Evolutionary conservation across 306 rosid genomes (phyloP).

Genomic region (Lathyrus sativus): DNA sequence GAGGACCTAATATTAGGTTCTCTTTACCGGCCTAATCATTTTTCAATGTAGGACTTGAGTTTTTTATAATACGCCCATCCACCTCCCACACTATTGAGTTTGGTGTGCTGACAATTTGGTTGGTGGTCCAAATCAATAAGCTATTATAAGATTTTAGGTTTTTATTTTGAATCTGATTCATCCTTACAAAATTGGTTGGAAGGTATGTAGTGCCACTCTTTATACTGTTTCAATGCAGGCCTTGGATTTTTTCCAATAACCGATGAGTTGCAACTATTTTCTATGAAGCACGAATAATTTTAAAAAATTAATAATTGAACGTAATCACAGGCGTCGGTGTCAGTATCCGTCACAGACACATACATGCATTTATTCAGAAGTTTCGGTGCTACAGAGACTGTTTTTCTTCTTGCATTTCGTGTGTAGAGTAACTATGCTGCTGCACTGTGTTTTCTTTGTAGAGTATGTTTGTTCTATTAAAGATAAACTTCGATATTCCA

Average conservation of each 20-base stretch:
- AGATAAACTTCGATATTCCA: slow-evolving; percentile 9
- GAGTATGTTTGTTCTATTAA: slow-evolving; percentile 1
- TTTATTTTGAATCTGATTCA: background rate
- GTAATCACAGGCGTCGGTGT: too few species aligned
- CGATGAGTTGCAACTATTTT: background rate
- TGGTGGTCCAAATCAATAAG: background rate
- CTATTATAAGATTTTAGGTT: background rate
- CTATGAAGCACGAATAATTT: too few species aligned
- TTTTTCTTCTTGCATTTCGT: slow-evolving; percentile 29
- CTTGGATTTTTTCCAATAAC: slow-evolving; percentile 5
- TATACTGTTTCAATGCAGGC: background rate
- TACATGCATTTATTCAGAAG: too few species aligned
- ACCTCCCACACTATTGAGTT: background rate
- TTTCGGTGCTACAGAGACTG: too few species aligned
- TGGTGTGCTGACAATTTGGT: background rate
- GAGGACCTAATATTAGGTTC: slow-evolving; percentile 3
- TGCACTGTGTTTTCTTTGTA: background rate
- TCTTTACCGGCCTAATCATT: background rate
- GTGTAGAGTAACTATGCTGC: slow-evolving; percentile 1
- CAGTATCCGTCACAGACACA: too few species aligned
- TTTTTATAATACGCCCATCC: background rate
- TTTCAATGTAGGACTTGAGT: background rate
- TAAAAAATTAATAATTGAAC: too few species aligned
- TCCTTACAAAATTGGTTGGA: background rate
- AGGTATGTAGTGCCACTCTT: background rate